Percentiles rank a stretch among this genome's conserved stretches.
Evolutionary conservation across 306 rosid genomes (phyloP).

Genomic region (Morella rubra): DNA sequence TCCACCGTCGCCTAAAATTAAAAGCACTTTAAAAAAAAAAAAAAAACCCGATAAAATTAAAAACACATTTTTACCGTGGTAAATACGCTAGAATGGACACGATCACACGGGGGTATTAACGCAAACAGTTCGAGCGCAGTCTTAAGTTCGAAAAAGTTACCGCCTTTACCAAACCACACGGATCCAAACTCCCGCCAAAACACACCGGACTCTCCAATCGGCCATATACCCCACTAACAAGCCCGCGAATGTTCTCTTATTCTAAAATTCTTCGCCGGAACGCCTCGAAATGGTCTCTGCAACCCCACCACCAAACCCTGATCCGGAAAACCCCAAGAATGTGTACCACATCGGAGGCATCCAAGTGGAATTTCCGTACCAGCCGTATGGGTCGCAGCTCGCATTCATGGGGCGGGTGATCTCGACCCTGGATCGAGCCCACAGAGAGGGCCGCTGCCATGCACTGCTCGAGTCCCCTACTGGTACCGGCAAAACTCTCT

Average conservation of each 20-base stretch:
- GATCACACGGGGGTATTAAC: not conserved
- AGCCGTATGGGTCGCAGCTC: constrained; percentile 87
- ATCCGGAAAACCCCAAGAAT: constrained; percentile 43
- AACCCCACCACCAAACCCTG: constrained; percentile 32
- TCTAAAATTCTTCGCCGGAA: not conserved
- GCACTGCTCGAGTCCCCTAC: constrained; percentile 95
- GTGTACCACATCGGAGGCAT: constrained; percentile 80
- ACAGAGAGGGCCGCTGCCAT: constrained; percentile 82
- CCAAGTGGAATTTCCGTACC: constrained; percentile 81
- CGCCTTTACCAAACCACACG: constrained; percentile 15
- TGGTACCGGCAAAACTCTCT: constrained; percentile 91
- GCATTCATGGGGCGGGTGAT: constrained; percentile 88
- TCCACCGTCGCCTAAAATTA: too few relatives aligned
- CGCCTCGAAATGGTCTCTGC: constrained; percentile 44
- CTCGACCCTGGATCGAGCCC: constrained; percentile 81
- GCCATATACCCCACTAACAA: not conserved
- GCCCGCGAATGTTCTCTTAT: not conserved
- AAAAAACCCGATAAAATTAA: too few relatives aligned
- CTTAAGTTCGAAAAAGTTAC: not conserved
- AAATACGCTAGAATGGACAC: too few relatives aligned
- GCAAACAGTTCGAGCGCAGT: not conserved
- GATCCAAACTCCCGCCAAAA: constrained; percentile 36
- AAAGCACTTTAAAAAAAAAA: too few relatives aligned
- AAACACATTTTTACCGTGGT: too few relatives aligned
- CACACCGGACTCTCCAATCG: not conserved